phyloP scores from a whole-genome alignment of 306 rosid genomes.

The Sindora glabra region DNA sequence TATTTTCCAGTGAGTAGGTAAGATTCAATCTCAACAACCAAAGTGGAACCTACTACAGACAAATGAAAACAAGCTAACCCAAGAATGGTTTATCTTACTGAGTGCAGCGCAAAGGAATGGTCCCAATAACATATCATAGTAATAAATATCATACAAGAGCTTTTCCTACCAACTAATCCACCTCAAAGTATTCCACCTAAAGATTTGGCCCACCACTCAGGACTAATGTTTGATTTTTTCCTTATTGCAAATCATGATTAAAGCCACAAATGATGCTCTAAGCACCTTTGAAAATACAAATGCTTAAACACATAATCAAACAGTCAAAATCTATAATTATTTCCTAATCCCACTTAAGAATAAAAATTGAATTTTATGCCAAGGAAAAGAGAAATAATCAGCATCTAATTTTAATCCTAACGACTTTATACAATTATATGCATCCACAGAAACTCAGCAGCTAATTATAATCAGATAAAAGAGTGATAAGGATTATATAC shows the following conservation, averaged over 20 bases:
- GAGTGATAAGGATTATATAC: conserved; percentile 40
- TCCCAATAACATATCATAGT: conserved; percentile 2
- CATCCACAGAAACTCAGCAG: not conserved
- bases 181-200: not conserved
- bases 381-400: not conserved
- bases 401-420: not conserved
- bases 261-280: too few relatives aligned
- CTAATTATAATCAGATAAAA: not conserved
- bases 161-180: conserved; percentile 27
- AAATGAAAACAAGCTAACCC: conserved; percentile 9
- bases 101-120: not conserved
- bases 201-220: conserved; percentile 19
- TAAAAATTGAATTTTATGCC: not conserved
- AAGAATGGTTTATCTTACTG: conserved; percentile 1
- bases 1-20: not conserved
- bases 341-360: not conserved
- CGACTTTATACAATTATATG: too few relatives aligned
- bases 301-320: not conserved
- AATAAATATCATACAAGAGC: too few relatives aligned
- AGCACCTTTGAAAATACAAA: too few relatives aligned
- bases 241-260: not conserved
- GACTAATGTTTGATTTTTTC: conserved; percentile 12
- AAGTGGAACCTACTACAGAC: conserved; percentile 17
- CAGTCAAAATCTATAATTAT: not conserved
- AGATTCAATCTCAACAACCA: conserved; percentile 6